These are phyloP conservation scores for Diaporthe nobilis DNA, from an alignment of 2,329 filamentous ascomycete genomes.

Conservation along the genomic window DNA sequence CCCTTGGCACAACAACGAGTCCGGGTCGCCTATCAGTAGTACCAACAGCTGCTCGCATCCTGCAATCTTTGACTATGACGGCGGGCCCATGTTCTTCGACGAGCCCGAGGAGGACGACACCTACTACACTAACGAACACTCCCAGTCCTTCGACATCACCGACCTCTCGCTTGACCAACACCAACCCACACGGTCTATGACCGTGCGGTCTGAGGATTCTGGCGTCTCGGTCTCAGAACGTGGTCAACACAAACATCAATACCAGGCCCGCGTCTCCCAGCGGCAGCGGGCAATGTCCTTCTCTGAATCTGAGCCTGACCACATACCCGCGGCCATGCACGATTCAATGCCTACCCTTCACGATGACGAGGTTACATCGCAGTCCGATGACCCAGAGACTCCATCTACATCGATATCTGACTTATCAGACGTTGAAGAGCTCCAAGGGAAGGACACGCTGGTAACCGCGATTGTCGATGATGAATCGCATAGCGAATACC, in stretches of 20 bases:
- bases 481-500: conserved; percentile 52
- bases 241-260: conserved; percentile 52
- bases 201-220: conserved; percentile 61
- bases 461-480: conserved; percentile 45
- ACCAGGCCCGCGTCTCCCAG: conserved; percentile 56
- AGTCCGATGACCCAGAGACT: conserved; percentile 61
- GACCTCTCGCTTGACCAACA: conserved; percentile 48
- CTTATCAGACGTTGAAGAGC: conserved; percentile 56
- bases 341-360: conserved; percentile 46
- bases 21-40: conserved; percentile 54
- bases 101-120: conserved; percentile 55
- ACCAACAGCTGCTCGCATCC: conserved; percentile 52
- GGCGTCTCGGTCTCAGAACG: conserved; percentile 54
- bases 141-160: conserved; percentile 47
- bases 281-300: conserved; percentile 67
- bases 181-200: conserved; percentile 64
- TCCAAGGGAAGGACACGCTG: conserved; percentile 48
- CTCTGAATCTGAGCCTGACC: conserved; percentile 64
- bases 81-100: conserved; percentile 57
- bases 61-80: conserved; percentile 50
- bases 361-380: conserved; percentile 60
- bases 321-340: conserved; percentile 53
- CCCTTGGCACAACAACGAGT: conserved; percentile 55
- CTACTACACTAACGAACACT: conserved; percentile 59
- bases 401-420: conserved; percentile 62